phyloP scores from a whole-genome alignment of 306 rosid species.

The Sindora glabra region DNA sequence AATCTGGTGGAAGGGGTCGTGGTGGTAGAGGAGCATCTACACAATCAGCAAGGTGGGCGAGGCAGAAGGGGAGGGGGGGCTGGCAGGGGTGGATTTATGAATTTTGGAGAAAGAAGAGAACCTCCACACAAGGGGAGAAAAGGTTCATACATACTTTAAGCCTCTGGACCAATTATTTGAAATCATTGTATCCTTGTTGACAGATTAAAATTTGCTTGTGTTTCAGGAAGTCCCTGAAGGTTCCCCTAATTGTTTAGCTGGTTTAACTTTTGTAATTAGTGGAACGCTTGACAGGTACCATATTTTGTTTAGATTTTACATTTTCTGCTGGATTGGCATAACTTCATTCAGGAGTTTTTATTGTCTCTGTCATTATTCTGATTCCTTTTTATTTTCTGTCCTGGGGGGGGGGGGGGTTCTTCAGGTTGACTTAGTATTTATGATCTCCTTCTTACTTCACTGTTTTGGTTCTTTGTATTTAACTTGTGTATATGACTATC shows the following conservation, averaged over 20 bases:
- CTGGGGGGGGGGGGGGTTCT: too few relatives aligned
- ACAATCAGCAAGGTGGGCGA: constrained; percentile 56
- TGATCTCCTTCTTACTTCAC: too few relatives aligned
- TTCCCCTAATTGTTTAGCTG: constrained; percentile 73
- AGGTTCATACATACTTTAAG: constrained; percentile 41
- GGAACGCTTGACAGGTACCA: constrained; percentile 95
- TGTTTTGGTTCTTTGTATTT: too few relatives aligned
- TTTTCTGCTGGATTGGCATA: too few relatives aligned
- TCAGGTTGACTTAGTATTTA: too few relatives aligned
- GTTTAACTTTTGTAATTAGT: constrained; percentile 88
- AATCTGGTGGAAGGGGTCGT: constrained; percentile 73
- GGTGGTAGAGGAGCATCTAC: constrained; percentile 70
- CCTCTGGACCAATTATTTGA: constrained; percentile 5
- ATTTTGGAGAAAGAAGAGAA: constrained; percentile 94
- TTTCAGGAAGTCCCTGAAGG: constrained; percentile 95
- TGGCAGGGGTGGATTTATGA: constrained; percentile 94
- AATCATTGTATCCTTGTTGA: not conserved
- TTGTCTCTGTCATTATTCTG: not conserved
- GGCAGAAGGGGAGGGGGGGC: constrained; percentile 89
- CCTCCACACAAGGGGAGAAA: constrained; percentile 97
- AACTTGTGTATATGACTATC: not conserved
- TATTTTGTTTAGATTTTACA: not conserved
- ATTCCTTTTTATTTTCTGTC: not conserved
- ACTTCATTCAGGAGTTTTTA: not conserved
- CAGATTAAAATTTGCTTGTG: constrained; percentile 20